Base-by-base conservation (phyloP, 2,329 filamentous ascomycete species). In the Ophiognomonia clavigignenti-juglandacearum region DNA sequence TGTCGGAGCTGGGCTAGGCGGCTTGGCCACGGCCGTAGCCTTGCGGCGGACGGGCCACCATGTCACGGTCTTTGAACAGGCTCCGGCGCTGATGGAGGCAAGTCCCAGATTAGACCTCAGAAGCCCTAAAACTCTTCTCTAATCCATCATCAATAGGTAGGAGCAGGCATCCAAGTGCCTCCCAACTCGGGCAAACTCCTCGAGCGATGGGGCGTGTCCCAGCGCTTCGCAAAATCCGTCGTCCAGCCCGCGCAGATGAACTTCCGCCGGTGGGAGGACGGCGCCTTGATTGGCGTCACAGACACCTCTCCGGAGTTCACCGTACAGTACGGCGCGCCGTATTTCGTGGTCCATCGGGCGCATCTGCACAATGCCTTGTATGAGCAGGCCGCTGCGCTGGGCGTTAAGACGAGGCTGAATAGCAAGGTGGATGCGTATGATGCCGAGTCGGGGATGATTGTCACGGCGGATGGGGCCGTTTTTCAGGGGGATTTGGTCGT, bases 1-100 rank as follows among this genome's bases (percentile, higher is more conserved):
- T 35, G 60, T 70, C 10, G 69, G 69, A 5, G 68, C 67, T n/a
- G 67, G 67, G 1, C 57, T 72, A 2, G 67, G 68, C 5, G 68
- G 69, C 14, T 57, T 72, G 2, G 64, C 65, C 5, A 64, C 67
- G 4, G 67, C 67, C 9, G 63, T 70, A 26, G 62, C 61, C 4
- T 58, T 70, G 11, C 59, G 60, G 4, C 53, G 59, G 3, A 54
- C 55, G 18, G 69, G 69, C 4, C 66, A 70, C 47, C 37, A 48
- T n/a, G 65, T 72, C 14, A 62, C 55, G 0, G 60, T 72, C 0
- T 58, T 69, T 11, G 70, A 73, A 48, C 62, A 67, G 54, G 67
- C 70, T 1, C 39, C 56, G 0, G 48, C 58, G 5, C 58, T 74
- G 0, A 62, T 57, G 32, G 71, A 74, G 55, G 69, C 69, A 51